Percentiles rank a stretch among this genome's conserved stretches.
Evolutionary conservation across 768 basidiomycete genomes (phyloP).

Genomic region (Suillus placidus): DNA sequence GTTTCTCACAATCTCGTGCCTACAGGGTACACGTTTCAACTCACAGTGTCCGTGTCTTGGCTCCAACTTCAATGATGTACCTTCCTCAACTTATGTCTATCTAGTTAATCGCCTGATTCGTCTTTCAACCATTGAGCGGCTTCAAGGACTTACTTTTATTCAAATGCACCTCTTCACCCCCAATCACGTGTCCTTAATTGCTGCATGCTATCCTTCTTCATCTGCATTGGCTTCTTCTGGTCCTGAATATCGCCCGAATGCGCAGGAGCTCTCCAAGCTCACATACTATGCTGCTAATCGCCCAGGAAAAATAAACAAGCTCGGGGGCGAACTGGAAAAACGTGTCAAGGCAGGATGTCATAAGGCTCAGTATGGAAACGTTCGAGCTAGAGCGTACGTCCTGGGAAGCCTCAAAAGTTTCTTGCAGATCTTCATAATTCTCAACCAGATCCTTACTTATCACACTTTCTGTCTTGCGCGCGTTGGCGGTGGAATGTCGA

Average conservation of each 20-base stretch:
- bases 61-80: neutral
- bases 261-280: conserved; percentile 82
- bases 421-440: conserved; percentile 1
- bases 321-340: conserved; percentile 78
- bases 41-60: too few relatives aligned
- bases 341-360: conserved; percentile 61
- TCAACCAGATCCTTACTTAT: conserved; percentile 70
- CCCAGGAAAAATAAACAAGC: conserved; percentile 78
- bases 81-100: conserved; percentile 7
- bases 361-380: conserved; percentile 72
- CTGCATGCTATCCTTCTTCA: conserved; percentile 83
- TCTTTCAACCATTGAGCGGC: conserved; percentile 1
- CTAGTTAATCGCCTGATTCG: neutral
- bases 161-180: conserved; percentile 79
- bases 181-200: conserved; percentile 81
- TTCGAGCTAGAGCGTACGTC: conserved; percentile 78
- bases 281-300: conserved; percentile 87
- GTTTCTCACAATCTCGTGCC: conserved; percentile 7
- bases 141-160: neutral
- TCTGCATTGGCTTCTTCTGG: conserved; percentile 74
- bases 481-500: conserved; percentile 85
- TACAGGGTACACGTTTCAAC: neutral
- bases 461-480: conserved; percentile 78
- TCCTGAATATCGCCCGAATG: conserved; percentile 78
- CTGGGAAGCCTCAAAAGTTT: conserved; percentile 8